phyloP scores from a whole-genome alignment of 2,329 filamentous ascomycete genomes.

The Neoscytalidium dimidiatum region DNA sequence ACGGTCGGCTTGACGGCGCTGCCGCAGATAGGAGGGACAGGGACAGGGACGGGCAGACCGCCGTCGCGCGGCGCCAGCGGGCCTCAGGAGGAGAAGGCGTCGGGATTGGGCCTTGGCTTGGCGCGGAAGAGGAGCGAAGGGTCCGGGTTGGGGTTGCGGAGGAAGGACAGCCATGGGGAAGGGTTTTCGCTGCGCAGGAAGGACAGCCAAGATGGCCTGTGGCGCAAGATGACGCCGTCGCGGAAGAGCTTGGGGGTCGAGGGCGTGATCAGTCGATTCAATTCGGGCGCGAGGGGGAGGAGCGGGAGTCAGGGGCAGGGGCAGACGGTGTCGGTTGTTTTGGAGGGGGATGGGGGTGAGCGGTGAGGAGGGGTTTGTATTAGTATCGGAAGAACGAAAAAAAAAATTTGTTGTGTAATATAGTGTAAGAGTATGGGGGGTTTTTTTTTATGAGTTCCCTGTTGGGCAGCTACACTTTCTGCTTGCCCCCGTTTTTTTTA shows the following conservation, averaged over 20 bases:
- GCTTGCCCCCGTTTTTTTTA: no score
- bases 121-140: not conserved
- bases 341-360: not conserved
- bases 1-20: not conserved
- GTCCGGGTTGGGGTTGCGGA: not conserved
- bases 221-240: not conserved
- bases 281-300: not conserved
- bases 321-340: not conserved
- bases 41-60: no score
- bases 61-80: not conserved
- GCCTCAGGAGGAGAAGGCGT: not conserved
- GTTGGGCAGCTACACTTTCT: no score
- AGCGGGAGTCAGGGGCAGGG: not conserved
- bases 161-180: not conserved
- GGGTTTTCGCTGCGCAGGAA: not conserved
- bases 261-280: not conserved
- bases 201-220: not conserved
- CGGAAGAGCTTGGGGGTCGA: not conserved
- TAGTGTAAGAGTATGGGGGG: not conserved
- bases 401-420: no score
- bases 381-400: no score
- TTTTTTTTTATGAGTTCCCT: no score
- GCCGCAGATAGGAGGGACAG: not conserved
- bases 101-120: no score
- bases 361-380: not conserved